These are phyloP conservation scores for Solanum tarijense DNA, from an alignment of 257 asterid species.

Conservation along the genomic window DNA sequence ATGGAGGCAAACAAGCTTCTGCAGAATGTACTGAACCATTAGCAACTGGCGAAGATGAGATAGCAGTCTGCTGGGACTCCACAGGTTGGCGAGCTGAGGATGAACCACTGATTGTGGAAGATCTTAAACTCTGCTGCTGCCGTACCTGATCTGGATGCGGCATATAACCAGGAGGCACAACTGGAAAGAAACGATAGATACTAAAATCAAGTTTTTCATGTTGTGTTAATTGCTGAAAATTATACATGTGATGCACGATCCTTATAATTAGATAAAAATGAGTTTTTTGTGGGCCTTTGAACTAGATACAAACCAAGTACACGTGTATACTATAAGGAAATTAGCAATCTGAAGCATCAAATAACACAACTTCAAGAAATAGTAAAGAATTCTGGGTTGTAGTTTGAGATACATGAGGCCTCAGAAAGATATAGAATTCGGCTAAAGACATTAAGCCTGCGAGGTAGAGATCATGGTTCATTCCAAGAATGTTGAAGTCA, in stretches of 20 bases:
- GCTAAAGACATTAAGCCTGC: not conserved
- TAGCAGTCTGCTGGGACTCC: not conserved
- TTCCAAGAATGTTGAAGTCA: not conserved
- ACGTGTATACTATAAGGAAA: not conserved
- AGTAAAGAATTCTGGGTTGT: not conserved
- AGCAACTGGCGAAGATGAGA: not conserved
- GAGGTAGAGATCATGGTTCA: not conserved
- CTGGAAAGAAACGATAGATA: slow-evolving; percentile 2
- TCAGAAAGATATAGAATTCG: not conserved
- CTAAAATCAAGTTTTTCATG: not conserved
- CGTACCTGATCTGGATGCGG: not conserved
- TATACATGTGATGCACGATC: not conserved
- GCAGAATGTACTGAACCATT: not conserved
- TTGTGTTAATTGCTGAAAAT: not conserved
- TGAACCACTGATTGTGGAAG: not conserved
- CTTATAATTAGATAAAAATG: not conserved
- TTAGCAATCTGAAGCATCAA: not conserved
- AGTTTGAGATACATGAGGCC: not conserved
- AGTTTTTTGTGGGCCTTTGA: not conserved
- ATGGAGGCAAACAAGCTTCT: not conserved
- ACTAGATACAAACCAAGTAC: not conserved
- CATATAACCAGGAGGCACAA: slow-evolving; percentile 1
- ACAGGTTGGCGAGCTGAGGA: not conserved
- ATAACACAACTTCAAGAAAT: not conserved
- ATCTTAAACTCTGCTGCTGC: not conserved